Percentiles rank a stretch among this genome's conserved stretches.
Evolutionary conservation across 2,329 filamentous ascomycete genomes (phyloP).

Genomic region (Graphilbum sp.): DNA sequence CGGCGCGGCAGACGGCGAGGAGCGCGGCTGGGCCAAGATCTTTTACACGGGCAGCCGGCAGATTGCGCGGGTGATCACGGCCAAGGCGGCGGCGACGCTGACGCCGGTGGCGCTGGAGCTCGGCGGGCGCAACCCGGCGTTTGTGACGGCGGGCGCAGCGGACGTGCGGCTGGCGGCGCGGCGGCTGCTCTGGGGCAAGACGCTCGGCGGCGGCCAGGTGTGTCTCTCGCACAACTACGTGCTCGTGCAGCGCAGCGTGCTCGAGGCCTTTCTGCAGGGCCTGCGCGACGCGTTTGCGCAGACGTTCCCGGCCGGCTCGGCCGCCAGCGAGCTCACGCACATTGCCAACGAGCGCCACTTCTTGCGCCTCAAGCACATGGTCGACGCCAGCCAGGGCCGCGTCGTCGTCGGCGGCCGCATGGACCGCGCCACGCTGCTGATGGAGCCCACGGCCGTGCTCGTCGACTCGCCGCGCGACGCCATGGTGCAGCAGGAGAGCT

Average conservation of each 20-base stretch:
- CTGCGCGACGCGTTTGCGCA: conserved; percentile 55
- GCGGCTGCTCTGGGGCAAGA: conserved; percentile 79
- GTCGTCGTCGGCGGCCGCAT: conserved; percentile 75
- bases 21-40: conserved; percentile 81
- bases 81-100: conserved; percentile 76
- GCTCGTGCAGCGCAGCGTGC: conserved; percentile 59
- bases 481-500: conserved; percentile 70
- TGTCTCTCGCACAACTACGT: conserved; percentile 91
- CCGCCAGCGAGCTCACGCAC: conserved; percentile 62
- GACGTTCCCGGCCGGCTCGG: conserved; percentile 73
- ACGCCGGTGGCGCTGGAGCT: conserved; percentile 84
- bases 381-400: conserved; percentile 69
- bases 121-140: conserved; percentile 81
- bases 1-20: conserved; percentile 3
- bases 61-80: conserved; percentile 74
- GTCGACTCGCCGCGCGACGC: conserved; percentile 61
- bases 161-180: conserved; percentile 67
- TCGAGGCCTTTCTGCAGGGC: conserved; percentile 56
- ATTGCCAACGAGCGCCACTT: conserved; percentile 74
- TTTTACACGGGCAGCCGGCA: conserved; percentile 75
- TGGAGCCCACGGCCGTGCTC: conserved; percentile 85
- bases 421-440: conserved; percentile 66
- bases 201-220: conserved; percentile 72
- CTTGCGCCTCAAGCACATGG: conserved; percentile 70
- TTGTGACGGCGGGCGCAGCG: conserved; percentile 62